Evolutionary conservation across 306 rosid species (phyloP), one percentile per base, ranked within the genome.

Genomic region (Cucurbita maxima): DNA sequence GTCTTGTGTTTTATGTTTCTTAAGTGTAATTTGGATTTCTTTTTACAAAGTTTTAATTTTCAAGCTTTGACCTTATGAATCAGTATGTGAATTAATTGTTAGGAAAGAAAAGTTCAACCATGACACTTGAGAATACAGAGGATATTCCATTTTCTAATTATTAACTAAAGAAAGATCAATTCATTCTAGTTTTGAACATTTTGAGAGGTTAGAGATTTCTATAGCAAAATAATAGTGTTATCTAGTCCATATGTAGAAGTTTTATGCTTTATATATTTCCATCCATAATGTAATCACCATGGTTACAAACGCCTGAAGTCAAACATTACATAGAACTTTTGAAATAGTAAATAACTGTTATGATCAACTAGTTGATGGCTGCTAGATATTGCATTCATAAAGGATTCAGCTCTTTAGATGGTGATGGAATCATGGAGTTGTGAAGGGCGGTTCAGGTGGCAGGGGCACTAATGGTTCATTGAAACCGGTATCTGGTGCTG

Each of bases 381-480:
- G 11, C 73, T 25, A 69, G 73, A 25, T 13, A 50, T 6, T 68
- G 43, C 56, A 13, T 68, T 68, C 57, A 48, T 22, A 68, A 68
- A 47, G 41, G 38, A 68, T 47, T 68, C 73, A 68, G 20, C 13
- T 68, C 56, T 38, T 76, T 36, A 61, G 75, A 18, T 12, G 73
- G 48, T 25, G 76, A 67, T 22, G 63, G 78, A 57, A 47, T 48
- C 82, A 74, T 34, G 78, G 84, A 57, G 83, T 41, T 22, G 73
- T 59, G 61, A 72, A 43, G 15, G 76, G 79, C 50, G 60, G 57
- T 5, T 45, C 76, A 36, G 82, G 81, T 7, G 83, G 86, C 10
- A 79, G 57, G 2, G 76, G 77, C 50, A 60, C 77, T 30, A 74
- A 25, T 16, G 87, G 87, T 53, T 71, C 83, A 7, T 77, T 76